Evolutionary conservation across 257 asterid genomes (phyloP).

Genomic region (Verbascum thapsus): DNA sequence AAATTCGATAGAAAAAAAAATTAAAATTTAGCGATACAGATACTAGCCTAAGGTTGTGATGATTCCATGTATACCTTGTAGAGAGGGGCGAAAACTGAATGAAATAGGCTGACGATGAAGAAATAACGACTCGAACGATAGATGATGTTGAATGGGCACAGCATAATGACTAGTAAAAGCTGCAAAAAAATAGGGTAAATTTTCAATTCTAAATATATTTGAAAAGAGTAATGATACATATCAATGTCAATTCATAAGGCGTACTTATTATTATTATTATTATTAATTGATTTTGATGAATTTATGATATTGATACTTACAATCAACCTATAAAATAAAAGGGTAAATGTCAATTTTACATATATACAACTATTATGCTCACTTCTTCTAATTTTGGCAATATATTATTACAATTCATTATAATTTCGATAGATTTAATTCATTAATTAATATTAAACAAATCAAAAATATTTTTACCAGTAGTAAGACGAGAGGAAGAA

Average conservation of each 20-base stretch:
- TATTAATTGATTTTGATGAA: no score
- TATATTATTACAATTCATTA: no score
- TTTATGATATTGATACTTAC: no score
- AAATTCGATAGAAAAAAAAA: background rate
- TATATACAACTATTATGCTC: background rate
- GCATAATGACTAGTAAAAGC: constrained; percentile 44
- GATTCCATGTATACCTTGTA: constrained; percentile 43
- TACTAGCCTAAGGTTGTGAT: background rate
- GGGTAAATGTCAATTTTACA: constrained; percentile 16
- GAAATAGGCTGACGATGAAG: constrained; percentile 41
- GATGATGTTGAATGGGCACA: constrained; percentile 60
- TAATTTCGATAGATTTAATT: no score
- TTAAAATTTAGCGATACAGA: no score
- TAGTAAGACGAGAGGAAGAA: constrained; percentile 57
- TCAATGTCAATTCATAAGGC: no score
- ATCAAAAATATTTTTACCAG: constrained; percentile 41
- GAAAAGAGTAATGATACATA: background rate
- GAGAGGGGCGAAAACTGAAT: constrained; percentile 53
- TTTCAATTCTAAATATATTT: background rate
- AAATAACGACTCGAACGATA: constrained; percentile 62
- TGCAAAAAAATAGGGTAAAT: constrained; percentile 34
- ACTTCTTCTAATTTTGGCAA: no score
- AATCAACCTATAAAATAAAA: no score
- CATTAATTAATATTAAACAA: no score
- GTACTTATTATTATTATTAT: no score